Evolutionary conservation across 495 filamentous ascomycete genomes (phyloP), one percentile per base, ranked within the genome.

Genomic region (Corynascus novoguineensis): DNA sequence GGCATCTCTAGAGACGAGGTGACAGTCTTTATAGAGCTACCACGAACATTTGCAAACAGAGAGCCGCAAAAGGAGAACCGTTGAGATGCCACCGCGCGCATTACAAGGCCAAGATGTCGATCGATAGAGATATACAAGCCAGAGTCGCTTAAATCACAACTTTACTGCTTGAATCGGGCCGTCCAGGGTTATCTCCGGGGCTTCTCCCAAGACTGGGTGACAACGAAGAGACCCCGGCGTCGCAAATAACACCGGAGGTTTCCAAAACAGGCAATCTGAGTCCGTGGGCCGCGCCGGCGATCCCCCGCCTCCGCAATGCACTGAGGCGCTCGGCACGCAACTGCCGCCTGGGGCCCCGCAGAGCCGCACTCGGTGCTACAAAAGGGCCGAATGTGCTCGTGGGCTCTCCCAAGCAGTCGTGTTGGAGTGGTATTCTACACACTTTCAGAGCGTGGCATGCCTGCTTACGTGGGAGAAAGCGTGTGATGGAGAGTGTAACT

Each of bases 321-420:
- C 21, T 40, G n/a, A 46, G 11, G 28, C 38, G 22, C 50, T 45
- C 14, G 38, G 52, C 17, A 45, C 0, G 7, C n/a, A 17, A 44
- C 28, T 50, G 46, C 46, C 46, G 55, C 31, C 51, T 45, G 58
- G 61, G 61, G 54, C 37, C 49, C 47, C 53, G 42, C 34, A 49
- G 9, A 14, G 27, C n/a, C 25, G 29, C 24, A 12, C 19, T 53
- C 5, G 48, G 55, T 47, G 50, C 48, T 47, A 52, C 54, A 64
- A 45, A 61, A 64, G 62, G 62, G 51, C 62, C 62, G 62, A 64
- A 64, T 64, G 46, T 35, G 24, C 44, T 34, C 25, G 32, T 44
- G 57, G 59, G 27, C 28, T 29, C 40, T 27, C 12, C 25, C 15
- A 17, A 11, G 38, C n/a, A 44, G 28, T 25, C 14, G 35, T 21